Conservation (phyloP, 2,329 filamentous ascomycete species). For the Arthrobotrys entomopaga region DNA sequence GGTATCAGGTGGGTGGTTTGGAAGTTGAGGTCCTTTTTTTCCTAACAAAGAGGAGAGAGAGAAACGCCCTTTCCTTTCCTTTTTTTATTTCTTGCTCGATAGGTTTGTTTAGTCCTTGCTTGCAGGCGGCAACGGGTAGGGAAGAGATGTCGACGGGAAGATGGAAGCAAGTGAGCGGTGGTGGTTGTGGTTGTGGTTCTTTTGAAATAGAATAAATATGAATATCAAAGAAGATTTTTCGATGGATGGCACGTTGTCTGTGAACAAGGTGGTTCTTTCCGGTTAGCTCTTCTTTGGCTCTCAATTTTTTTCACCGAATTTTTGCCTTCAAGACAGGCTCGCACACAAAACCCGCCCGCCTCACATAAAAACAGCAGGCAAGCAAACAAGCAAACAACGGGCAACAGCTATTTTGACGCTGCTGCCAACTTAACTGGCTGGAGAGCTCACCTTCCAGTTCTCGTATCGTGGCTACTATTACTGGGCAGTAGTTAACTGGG, state of each 20-base stretch:
- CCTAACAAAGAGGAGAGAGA: constrained; percentile 33
- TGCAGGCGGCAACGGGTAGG: constrained; percentile 7
- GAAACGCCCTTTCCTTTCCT: constrained; percentile 20
- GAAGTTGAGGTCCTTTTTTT: constrained; percentile 22
- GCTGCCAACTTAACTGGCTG: background rate
- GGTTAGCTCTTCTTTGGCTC: constrained; percentile 6
- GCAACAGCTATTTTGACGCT: background rate
- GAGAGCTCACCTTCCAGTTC: constrained; percentile 37
- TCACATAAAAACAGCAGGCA: constrained; percentile 2
- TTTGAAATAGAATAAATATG: too few species aligned
- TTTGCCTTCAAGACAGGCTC: constrained; percentile 1
- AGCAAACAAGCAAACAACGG: constrained; percentile 1
- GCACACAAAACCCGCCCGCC: constrained; percentile 18
- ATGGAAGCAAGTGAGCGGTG: constrained; percentile 40
- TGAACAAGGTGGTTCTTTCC: constrained; percentile 36
- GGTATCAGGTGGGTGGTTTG: constrained; percentile 19
- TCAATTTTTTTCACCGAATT: constrained; percentile 27
- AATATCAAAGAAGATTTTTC: constrained; percentile 5
- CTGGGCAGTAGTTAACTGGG: too few species aligned
- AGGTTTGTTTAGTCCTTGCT: constrained; percentile 12
- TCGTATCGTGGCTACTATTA: background rate
- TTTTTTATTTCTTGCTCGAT: constrained; percentile 9
- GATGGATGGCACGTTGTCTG: constrained; percentile 5
- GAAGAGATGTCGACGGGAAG: constrained; percentile 17
- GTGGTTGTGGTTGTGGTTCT: constrained; percentile 15